Percentiles rank a stretch among this genome's conserved stretches.
phyloP scores from a whole-genome alignment of 2,329 filamentous ascomycete genomes.

The Aureobasidium sp. region DNA sequence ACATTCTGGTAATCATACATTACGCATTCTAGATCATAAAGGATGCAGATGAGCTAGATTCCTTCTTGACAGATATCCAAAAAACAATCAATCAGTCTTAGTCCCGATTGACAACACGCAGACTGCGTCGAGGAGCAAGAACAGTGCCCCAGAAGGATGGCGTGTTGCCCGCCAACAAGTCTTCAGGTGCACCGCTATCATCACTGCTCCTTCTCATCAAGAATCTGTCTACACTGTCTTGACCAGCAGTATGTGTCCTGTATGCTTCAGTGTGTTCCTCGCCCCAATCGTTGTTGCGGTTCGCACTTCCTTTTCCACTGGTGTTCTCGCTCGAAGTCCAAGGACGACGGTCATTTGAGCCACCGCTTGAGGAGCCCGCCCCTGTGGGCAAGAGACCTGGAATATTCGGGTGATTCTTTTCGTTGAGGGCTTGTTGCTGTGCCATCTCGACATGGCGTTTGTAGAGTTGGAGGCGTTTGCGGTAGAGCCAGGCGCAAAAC shows the following conservation, averaged over 20 bases:
- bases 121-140: constrained; percentile 57
- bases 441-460: constrained; percentile 58
- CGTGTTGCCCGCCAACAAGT: constrained; percentile 53
- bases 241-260: background rate
- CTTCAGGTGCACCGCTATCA: constrained; percentile 42
- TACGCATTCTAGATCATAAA: background rate
- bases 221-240: constrained; percentile 17
- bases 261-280: background rate
- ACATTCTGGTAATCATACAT: background rate
- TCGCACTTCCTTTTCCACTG: constrained; percentile 9
- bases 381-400: constrained; percentile 22
- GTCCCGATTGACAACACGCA: constrained; percentile 58
- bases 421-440: constrained; percentile 45
- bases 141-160: constrained; percentile 61
- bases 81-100: constrained; percentile 18
- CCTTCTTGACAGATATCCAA: background rate
- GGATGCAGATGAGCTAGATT: background rate
- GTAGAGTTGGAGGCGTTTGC: constrained; percentile 61
- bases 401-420: constrained; percentile 24
- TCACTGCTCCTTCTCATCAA: constrained; percentile 33
- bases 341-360: background rate
- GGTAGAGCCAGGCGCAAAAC: constrained; percentile 66
- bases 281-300: constrained; percentile 1
- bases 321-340: background rate
- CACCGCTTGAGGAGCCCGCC: constrained; percentile 15